These are phyloP conservation scores for Lophiostoma macrostomum DNA, from an alignment of 495 filamentous ascomycete genomes.

Conservation along the genomic window DNA sequence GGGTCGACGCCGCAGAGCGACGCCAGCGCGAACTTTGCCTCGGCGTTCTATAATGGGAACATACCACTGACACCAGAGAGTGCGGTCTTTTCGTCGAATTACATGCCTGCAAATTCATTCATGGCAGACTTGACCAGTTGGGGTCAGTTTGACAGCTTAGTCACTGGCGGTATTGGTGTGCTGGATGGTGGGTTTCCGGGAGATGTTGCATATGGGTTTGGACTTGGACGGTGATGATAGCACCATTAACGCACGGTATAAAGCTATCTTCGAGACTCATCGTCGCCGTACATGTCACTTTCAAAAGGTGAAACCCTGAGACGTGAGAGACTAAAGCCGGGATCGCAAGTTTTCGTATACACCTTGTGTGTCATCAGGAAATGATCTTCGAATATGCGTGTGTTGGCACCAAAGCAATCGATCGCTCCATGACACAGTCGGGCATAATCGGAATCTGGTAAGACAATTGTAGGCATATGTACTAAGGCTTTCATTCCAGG, in stretches of 20 bases:
- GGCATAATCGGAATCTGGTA: too few relatives aligned
- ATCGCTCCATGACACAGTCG: too few relatives aligned
- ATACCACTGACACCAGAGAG: constrained; percentile 20
- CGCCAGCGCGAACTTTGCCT: background rate
- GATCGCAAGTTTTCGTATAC: too few relatives aligned
- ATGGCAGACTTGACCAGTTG: constrained; percentile 25
- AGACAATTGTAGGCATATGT: too few relatives aligned
- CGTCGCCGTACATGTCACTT: too few relatives aligned
- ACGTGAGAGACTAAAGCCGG: too few relatives aligned
- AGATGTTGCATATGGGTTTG: constrained; percentile 11
- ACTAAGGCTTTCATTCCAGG: too few relatives aligned
- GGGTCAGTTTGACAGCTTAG: constrained; percentile 25
- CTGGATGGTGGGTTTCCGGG: constrained; percentile 19
- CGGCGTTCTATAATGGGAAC: background rate
- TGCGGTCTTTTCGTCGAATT: constrained; percentile 7
- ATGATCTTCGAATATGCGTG: too few relatives aligned
- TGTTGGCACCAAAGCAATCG: too few relatives aligned
- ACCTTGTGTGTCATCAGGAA: too few relatives aligned
- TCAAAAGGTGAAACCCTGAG: too few relatives aligned
- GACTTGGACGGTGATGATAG: background rate
- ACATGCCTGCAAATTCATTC: constrained; percentile 8
- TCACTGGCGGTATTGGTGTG: constrained; percentile 17
- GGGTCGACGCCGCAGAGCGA: constrained; percentile 18
- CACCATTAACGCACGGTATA: background rate
- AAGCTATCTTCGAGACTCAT: too few relatives aligned